Evolutionary conservation across 257 asterid species (phyloP), one percentile per base, ranked within the genome.

Genomic region (Gentiana straminea): DNA sequence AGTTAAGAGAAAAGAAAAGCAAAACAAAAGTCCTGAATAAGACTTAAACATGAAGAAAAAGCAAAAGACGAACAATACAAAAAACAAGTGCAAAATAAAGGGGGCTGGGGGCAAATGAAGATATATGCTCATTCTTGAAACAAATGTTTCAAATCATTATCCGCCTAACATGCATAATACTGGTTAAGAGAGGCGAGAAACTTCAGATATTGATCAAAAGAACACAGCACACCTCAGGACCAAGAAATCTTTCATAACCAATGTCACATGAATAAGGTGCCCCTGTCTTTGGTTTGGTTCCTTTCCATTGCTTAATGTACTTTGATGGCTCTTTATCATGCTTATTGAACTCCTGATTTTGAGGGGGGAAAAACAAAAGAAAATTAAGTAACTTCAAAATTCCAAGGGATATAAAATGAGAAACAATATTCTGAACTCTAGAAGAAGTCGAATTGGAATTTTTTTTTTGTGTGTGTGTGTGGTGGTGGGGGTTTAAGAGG

Each of bases 161-260:
- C 36, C 13, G 35, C 50, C 33, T 13, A 5, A 11, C 13, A 33
- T 35, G 32, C 33, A 3, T 34, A 45, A 34, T 2, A 11, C 24
- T 35, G 2, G 35, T 6, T 48, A 2, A 37, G 2, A n/a, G n/a
- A 45, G 61, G 49, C 38, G 53, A 61, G 55, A 59, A 53, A 55
- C 52, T 53, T 61, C 68, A 65, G 33, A 45, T 57, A 64, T 56
- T 57, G 61, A 67, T 49, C 39, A 47, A 62, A 61, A 61, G 56
- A 70, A 61, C 35, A 53, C 38, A 34, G 63, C 83, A 58, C 60
- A 85, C 97, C 98, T 92, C 98, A 13, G 98, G 98, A 57, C 97
- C 98, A 68, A 92, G 97, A 72, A 92, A 92, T 59, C 95, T 81
- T 65, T 92, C 98, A 73, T 92, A 92, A 77, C 98, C 98, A 49